Evolutionary conservation across 148 eudicot genomes (phyloP), one percentile per base, ranked within the genome.

Genomic region (Suaeda aralocaspica): DNA sequence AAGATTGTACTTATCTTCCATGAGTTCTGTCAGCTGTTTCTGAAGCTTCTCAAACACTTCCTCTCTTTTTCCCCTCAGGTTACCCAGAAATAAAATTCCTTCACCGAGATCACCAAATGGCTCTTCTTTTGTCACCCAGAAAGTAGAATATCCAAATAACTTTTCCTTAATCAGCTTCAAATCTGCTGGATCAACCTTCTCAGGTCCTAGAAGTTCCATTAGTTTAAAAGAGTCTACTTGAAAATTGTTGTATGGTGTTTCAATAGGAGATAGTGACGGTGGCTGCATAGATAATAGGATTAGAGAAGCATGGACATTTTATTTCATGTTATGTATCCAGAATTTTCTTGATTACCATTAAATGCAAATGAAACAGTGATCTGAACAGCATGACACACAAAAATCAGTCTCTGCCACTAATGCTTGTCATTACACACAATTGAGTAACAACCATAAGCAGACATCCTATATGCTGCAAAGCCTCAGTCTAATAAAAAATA

Each of bases 181-280:
- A 82, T 95, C 99, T 63, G 81, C 68, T 30, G 99, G 94, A 79
- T 95, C 97, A 77, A 95, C 99, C 80, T 84, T 95, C 53, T 95
- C 99, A 22, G 99, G 99, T 66, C 96, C 99, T 28, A 95, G 92
- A 66, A 95, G 89, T 79, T 95, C 99, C 97, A 95, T 89, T 71
- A 95, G 79, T 71, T 91, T 95, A 70, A 95, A 86, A 58, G 99
- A 95, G 76, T 95, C 99, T 41, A 87, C 85, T 79, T 95, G 96
- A 74, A 95, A 91, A 76, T 85, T 85, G 80, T 81, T 88, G 79
- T 79, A 86, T 55, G 88, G 72, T 46, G 90, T 83, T 79, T 82
- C 96, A 11, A 78, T 55, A 19, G 92, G 78, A 45, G 88, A 84
- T 71, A 84, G 71, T 58, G 85, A 63, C 3, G 90, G 79, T 61